Conservation (phyloP, 139 green algal species). For the Coelastrella sp. region DNA sequence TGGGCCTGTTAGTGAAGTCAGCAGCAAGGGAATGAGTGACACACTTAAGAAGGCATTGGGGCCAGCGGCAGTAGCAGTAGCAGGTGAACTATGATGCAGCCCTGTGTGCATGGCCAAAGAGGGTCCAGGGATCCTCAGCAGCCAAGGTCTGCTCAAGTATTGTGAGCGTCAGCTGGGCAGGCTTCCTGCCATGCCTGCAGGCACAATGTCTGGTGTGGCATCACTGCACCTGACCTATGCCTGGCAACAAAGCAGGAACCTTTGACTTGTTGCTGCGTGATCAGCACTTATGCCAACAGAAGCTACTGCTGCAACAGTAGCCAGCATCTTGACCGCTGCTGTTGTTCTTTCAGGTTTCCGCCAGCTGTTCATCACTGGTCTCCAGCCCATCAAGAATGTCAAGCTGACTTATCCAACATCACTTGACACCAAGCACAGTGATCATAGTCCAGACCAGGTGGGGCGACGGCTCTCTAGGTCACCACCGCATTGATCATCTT, state of each 20-base stretch:
- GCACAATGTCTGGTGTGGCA: too few relatives aligned
- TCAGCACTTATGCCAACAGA: too few relatives aligned
- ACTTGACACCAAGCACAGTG: background rate
- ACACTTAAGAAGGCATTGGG: constrained; percentile 47
- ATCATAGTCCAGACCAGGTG: constrained; percentile 3
- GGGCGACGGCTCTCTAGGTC: too few relatives aligned
- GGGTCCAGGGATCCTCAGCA: too few relatives aligned
- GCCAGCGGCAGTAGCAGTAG: constrained; percentile 29
- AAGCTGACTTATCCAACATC: constrained; percentile 22
- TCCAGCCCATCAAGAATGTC: constrained; percentile 21
- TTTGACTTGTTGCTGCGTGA: too few relatives aligned
- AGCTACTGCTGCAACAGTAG: background rate
- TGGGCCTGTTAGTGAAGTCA: constrained; percentile 43
- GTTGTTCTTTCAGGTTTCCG: constrained; percentile 31
- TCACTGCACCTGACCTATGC: too few relatives aligned
- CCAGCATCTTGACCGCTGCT: background rate
- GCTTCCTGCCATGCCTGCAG: background rate
- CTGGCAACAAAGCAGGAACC: too few relatives aligned
- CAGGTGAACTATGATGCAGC: background rate
- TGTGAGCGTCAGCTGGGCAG: too few relatives aligned
- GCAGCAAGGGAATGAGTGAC: constrained; percentile 45
- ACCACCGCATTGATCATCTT: too few relatives aligned
- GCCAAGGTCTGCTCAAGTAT: too few relatives aligned
- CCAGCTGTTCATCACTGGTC: constrained; percentile 37
- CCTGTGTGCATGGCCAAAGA: too few relatives aligned